These are phyloP conservation scores for Juncus effusus DNA, from an alignment of 176 grass and related monocot genomes.

Conservation along the genomic window DNA sequence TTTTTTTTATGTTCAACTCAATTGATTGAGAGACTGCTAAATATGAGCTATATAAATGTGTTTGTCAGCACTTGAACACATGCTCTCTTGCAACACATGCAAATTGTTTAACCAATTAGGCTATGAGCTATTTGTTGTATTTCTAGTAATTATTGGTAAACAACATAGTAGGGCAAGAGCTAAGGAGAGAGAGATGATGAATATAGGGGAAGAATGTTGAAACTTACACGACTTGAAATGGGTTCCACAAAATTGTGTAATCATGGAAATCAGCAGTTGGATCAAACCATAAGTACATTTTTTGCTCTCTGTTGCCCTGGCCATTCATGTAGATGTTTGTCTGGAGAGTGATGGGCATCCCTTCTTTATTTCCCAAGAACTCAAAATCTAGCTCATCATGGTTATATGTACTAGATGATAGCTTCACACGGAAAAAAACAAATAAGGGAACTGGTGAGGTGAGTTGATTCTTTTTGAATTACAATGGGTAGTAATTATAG, in stretches of 20 bases:
- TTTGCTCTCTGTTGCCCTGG: constrained; percentile 45
- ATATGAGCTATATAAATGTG: background rate
- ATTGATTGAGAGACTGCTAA: background rate
- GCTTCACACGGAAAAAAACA: constrained; percentile 1
- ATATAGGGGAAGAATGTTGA: background rate
- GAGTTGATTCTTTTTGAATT: background rate
- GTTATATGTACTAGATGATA: constrained; percentile 14
- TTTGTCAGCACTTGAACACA: background rate
- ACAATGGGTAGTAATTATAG: background rate
- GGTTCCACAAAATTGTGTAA: constrained; percentile 80
- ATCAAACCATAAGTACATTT: constrained; percentile 60
- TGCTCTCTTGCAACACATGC: background rate
- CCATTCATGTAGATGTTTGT: constrained; percentile 68
- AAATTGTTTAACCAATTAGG: background rate
- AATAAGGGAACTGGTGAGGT: background rate
- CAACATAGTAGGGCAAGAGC: background rate
- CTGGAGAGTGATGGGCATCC: constrained; percentile 49
- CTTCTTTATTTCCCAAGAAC: constrained; percentile 58
- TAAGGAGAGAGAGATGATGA: background rate
- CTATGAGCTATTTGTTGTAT: background rate
- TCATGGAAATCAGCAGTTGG: constrained; percentile 67
- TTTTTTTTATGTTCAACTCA: background rate
- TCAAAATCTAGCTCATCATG: constrained; percentile 69
- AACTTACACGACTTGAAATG: constrained; percentile 61
- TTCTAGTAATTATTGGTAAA: background rate